These are phyloP conservation scores for Arbutus unedo DNA, from an alignment of 148 eudicot species.

Conservation along the genomic window DNA sequence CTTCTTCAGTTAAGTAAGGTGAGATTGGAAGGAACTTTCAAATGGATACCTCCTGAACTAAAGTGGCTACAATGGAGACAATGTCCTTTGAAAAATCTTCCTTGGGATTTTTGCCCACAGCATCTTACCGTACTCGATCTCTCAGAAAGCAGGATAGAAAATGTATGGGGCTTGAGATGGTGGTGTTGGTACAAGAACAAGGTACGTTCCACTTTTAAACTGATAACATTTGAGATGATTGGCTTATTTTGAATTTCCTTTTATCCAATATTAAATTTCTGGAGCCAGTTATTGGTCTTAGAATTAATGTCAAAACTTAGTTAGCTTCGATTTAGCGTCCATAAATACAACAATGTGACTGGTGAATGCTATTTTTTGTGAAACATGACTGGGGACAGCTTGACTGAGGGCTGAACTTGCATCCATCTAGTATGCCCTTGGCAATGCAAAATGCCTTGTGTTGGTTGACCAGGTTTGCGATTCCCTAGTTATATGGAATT, in stretches of 20 bases:
- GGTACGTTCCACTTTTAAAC: constrained; percentile 28
- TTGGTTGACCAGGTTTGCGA: neutral
- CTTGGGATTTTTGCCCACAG: constrained; percentile 28
- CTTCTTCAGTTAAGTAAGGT: constrained; percentile 51
- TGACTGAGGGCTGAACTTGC: neutral
- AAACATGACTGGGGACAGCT: neutral
- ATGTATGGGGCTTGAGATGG: constrained; percentile 33
- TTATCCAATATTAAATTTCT: neutral
- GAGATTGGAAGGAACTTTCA: constrained; percentile 38
- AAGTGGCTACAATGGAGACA: constrained; percentile 67
- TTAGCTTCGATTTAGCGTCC: neutral
- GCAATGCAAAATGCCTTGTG: neutral
- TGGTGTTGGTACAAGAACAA: constrained; percentile 19
- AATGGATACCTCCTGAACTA: constrained; percentile 40
- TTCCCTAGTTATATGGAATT: neutral
- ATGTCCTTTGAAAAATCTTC: constrained; percentile 37
- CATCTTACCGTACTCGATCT: constrained; percentile 59
- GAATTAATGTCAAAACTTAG: neutral
- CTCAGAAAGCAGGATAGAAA: constrained; percentile 44
- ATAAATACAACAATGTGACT: neutral
- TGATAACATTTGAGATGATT: neutral
- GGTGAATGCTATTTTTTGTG: neutral
- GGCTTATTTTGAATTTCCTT: neutral
- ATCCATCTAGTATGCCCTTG: neutral
- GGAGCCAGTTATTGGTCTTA: neutral